These are phyloP conservation scores for Trypanosoma cruzi DNA, from an alignment of 208 protist species.

Conservation along the genomic window DNA sequence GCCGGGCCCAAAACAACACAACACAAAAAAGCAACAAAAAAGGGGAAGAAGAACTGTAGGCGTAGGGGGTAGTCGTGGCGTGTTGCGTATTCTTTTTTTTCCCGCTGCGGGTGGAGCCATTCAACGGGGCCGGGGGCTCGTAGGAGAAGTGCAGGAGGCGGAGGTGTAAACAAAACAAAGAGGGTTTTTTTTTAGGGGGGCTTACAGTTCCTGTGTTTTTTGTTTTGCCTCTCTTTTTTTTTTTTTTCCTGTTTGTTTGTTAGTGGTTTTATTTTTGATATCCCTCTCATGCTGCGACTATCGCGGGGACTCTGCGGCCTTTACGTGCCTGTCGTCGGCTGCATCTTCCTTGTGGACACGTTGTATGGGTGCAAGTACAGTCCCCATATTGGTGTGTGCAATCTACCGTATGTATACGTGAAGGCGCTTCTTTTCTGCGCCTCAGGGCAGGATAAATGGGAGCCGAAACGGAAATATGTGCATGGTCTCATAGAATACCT, in stretches of 20 bases:
- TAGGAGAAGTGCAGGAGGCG: not conserved
- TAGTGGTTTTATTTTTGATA: conserved; percentile 17
- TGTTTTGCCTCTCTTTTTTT: too few species aligned
- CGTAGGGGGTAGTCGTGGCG: not conserved
- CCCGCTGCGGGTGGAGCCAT: not conserved
- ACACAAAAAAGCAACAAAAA: not conserved
- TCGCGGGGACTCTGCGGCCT: conserved; percentile 25
- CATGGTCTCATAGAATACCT: conserved; percentile 64
- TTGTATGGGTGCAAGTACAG: conserved; percentile 85
- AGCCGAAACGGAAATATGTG: conserved; percentile 48
- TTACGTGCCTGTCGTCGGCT: conserved; percentile 61
- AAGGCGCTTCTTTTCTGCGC: conserved; percentile 74
- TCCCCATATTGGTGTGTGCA: conserved; percentile 64
- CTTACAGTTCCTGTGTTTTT: too few species aligned
- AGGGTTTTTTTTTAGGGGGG: too few species aligned
- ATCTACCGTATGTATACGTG: conserved; percentile 73
- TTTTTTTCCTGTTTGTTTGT: conserved; percentile 5
- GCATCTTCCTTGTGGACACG: conserved; percentile 60
- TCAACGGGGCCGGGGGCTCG: too few species aligned
- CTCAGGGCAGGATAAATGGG: conserved; percentile 34
- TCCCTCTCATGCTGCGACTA: conserved; percentile 8
- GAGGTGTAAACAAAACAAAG: too few species aligned
- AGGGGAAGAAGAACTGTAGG: not conserved
- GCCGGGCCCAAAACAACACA: too few species aligned
- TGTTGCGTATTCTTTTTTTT: conserved; percentile 21